A percentile compares a stretch with the other conserved stretches of the same genome.
Evolutionary conservation across 2,329 filamentous ascomycete species (phyloP).

Genomic region (Colletotrichum phormii): DNA sequence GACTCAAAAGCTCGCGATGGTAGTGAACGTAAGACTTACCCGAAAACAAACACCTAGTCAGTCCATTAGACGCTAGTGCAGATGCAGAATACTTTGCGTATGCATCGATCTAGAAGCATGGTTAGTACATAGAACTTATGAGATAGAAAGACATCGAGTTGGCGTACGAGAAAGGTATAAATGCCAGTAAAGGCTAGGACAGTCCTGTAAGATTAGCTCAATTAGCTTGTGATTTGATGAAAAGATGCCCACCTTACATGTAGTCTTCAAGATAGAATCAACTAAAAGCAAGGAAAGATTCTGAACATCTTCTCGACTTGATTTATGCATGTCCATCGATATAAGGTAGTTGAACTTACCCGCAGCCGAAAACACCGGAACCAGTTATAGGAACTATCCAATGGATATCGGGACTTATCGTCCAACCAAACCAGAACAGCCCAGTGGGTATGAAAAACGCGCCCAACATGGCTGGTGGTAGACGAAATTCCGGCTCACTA

Average conservation of each 20-base stretch:
- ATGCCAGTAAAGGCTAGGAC: conserved; percentile 84
- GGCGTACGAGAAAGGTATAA: conserved; percentile 86
- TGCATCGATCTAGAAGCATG: conserved; percentile 72
- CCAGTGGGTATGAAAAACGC: conserved; percentile 81
- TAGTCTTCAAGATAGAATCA: too few species aligned
- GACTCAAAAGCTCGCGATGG: background rate
- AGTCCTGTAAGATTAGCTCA: conserved; percentile 59
- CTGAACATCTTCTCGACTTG: background rate
- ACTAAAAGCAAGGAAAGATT: background rate
- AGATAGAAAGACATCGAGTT: background rate
- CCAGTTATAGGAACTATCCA: conserved; percentile 67
- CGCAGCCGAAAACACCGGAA: conserved; percentile 75
- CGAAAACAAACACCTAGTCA: conserved; percentile 81
- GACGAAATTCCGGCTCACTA: conserved; percentile 86
- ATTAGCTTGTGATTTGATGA: conserved; percentile 38
- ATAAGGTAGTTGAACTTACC: conserved; percentile 59
- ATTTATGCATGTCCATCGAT: background rate
- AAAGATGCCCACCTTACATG: too few species aligned
- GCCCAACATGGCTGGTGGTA: conserved; percentile 81
- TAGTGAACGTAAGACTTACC: conserved; percentile 51
- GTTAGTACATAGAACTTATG: background rate
- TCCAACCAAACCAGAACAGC: conserved; percentile 39
- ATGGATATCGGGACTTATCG: conserved; percentile 20
- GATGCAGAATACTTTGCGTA: conserved; percentile 82
- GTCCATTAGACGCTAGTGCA: conserved; percentile 85